Base-by-base conservation (phyloP, 176 grass and related monocot genomes). In the Pontederia crassipes region DNA sequence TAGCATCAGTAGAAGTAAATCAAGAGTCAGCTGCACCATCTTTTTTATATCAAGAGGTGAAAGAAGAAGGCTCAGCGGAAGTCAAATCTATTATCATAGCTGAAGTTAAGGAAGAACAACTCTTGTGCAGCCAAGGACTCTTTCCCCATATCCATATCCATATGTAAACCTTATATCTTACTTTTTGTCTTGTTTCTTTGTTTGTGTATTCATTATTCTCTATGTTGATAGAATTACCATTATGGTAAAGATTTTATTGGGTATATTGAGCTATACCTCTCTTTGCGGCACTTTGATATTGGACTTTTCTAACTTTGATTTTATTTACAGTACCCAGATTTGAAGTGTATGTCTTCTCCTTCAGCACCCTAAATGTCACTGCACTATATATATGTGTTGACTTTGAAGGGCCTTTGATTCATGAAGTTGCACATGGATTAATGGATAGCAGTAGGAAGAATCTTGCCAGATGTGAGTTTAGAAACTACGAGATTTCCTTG, bases 101-200 rank as follows among this genome's bases (percentile, higher is more conserved):
- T 69, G 77, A 89, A 61, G 52, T 51, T 12, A 75, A 63, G 61
- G 69, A 71, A 12, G 77, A 80, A 16, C 74, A 18, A 40, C 70
- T 73, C 68, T 71, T 69, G 46, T 58, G 0, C 58, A 9, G 1
- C 64, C 75, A 8, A 88, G 61, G 71, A 62, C 81, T 73, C 81
- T 85, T 46, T 88, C 92, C 24, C n/a, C n/a, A n/a, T n/a, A n/a
- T n/a, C 92, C 92, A 17, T 97, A 88, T 54, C 67, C 92, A 68
- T 88, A 85, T 61, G 92, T 95, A 74, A 81, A 67, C 79, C n/a
- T 48, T 11, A 49, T 20, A 49, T 14, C 48, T 55, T 17, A 8
- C 29, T 2, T 20, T 40, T 46, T n/a, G n/a, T n/a, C n/a, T n/a
- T n/a, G n/a, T 35, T 17, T 9, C 56, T 45, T 7, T 29, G 12